phyloP scores from a whole-genome alignment of 176 grass and related monocot species.

The Oryza rufipogon region DNA sequence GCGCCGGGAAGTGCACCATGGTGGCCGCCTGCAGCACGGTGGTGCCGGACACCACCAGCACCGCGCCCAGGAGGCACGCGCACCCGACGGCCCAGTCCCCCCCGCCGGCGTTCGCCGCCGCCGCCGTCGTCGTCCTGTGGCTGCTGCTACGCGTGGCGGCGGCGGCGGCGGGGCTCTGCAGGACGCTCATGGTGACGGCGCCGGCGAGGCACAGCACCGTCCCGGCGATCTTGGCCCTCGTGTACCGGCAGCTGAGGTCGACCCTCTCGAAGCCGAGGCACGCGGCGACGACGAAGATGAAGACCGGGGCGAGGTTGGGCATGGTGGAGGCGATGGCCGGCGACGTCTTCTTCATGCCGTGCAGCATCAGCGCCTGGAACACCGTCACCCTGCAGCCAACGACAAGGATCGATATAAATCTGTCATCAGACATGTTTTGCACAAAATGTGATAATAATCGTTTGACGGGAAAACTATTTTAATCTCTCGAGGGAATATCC shows the following conservation, averaged over 20 bases:
- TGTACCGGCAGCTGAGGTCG: constrained; percentile 72
- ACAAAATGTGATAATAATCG: too few relatives aligned
- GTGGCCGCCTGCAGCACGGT: constrained; percentile 54
- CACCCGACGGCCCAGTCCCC: constrained; percentile 64
- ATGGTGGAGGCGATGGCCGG: constrained; percentile 70
- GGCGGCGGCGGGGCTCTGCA: constrained; percentile 53
- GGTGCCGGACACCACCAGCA: constrained; percentile 61
- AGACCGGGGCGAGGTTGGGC: constrained; percentile 71
- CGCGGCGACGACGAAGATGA: constrained; percentile 72
- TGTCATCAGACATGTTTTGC: too few relatives aligned
- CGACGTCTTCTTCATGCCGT: constrained; percentile 78
- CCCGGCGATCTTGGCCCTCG: constrained; percentile 65
- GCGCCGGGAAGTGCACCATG: constrained; percentile 66
- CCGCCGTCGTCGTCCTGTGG: too few relatives aligned
- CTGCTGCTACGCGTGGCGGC: neutral
- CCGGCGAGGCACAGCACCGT: constrained; percentile 71
- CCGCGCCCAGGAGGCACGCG: constrained; percentile 53
- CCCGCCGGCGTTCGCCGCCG: neutral
- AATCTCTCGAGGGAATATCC: too few relatives aligned
- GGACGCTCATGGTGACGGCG: constrained; percentile 63
- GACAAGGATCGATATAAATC: neutral
- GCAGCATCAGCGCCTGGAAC: constrained; percentile 69
- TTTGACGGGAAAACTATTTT: too few relatives aligned
- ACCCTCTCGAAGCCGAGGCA: constrained; percentile 62
- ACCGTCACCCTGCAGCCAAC: constrained; percentile 38